Percentiles rank a stretch among this genome's conserved stretches.
Conservation (phyloP, 257 asterid species). For the Solanum bulbocastanum region DNA sequence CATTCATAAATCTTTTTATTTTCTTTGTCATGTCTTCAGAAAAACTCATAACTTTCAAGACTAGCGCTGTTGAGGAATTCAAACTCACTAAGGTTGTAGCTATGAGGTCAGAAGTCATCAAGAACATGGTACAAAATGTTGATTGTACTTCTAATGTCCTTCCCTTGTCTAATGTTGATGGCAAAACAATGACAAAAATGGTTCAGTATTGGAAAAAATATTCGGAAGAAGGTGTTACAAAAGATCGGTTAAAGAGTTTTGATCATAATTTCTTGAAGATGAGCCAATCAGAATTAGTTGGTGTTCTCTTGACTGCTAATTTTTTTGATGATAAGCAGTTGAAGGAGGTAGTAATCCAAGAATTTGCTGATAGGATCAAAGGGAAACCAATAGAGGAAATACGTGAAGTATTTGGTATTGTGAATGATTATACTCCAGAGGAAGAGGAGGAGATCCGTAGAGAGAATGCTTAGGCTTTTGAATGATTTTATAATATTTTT, state of each 20-base stretch:
- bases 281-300: too few species aligned
- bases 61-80: neutral
- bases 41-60: neutral
- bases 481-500: too few species aligned
- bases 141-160: neutral
- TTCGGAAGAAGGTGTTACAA: neutral
- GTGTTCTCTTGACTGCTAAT: neutral
- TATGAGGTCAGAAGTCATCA: neutral
- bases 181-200: neutral
- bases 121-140: neutral
- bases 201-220: neutral
- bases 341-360: neutral
- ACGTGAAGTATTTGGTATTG: neutral
- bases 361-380: too few species aligned
- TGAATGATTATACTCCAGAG: neutral
- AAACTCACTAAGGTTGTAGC: neutral
- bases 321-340: neutral
- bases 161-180: neutral
- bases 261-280: neutral
- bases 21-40: neutral
- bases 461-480: too few species aligned
- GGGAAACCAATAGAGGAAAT: neutral
- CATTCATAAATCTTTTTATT: neutral
- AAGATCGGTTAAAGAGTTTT: neutral
- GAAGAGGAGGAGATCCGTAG: too few species aligned